Evolutionary conservation across 768 basidiomycete genomes (phyloP).

Genomic region (Collybia sordida): DNA sequence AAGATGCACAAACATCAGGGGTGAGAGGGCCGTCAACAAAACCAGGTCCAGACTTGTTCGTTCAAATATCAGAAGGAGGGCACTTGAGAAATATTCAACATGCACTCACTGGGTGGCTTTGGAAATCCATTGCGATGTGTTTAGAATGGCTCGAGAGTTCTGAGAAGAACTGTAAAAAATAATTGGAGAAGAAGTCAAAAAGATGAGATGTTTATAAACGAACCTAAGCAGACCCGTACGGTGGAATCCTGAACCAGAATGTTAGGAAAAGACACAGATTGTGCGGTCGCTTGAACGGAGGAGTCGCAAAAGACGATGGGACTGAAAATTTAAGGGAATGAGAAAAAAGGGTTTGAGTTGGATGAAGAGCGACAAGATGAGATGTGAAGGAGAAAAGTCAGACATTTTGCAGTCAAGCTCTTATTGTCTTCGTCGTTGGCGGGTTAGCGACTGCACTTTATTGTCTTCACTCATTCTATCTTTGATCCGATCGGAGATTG

Average conservation of each 20-base stretch:
- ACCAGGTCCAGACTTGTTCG: not conserved
- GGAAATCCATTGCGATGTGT: not conserved
- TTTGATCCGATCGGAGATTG: constrained; percentile 3
- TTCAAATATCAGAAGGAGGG: not conserved
- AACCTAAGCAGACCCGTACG: not conserved
- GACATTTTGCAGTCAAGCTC: constrained; percentile 25
- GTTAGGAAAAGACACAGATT: not conserved
- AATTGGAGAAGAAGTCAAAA: too few species aligned
- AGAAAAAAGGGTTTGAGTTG: not conserved
- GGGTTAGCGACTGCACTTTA: constrained; percentile 6
- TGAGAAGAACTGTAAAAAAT: too few species aligned
- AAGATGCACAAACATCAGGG: not conserved
- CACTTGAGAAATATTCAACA: not conserved
- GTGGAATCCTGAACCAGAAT: not conserved
- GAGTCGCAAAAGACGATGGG: too few species aligned
- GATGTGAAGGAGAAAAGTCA: constrained; percentile 6
- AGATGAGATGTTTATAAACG: too few species aligned
- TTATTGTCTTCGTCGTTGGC: constrained; percentile 27
- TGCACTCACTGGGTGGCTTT: not conserved
- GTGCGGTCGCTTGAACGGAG: too few species aligned
- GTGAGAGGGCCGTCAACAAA: not conserved
- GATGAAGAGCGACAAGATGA: constrained; percentile 11
- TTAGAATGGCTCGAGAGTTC: too few species aligned
- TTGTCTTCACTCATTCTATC: constrained; percentile 14
- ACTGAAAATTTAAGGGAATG: too few species aligned